phyloP scores from a whole-genome alignment of 2,329 filamentous ascomycete species.

The Fusarium sambucinum region DNA sequence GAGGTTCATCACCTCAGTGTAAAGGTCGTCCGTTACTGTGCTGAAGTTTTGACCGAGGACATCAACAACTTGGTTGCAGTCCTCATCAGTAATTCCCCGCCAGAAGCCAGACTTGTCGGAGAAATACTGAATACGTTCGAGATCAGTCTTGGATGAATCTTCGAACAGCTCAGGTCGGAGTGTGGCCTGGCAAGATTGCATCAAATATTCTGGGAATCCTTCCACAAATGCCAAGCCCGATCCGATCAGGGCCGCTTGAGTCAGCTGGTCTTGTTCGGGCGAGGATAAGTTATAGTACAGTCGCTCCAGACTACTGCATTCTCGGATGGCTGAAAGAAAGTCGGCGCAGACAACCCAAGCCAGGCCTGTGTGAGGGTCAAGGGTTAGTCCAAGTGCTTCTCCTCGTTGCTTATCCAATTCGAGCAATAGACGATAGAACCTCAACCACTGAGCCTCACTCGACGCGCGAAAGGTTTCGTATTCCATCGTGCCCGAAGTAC shows the following conservation, averaged over 20 bases:
- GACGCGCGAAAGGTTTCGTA: conserved; percentile 80
- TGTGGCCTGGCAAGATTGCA: conserved; percentile 74
- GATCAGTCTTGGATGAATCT: conserved; percentile 75
- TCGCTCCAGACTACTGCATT: conserved; percentile 82
- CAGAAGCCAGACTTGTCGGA: conserved; percentile 83
- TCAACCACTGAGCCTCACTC: conserved; percentile 86
- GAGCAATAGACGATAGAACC: conserved; percentile 86
- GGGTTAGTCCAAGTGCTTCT: conserved; percentile 81
- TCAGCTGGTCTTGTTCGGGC: conserved; percentile 65
- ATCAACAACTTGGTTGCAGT: conserved; percentile 76
- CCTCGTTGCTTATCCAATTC: conserved; percentile 89
- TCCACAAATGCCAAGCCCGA: conserved; percentile 78
- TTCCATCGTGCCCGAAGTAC: conserved; percentile 74
- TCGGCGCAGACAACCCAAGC: conserved; percentile 90
- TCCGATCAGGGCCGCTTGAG: conserved; percentile 72
- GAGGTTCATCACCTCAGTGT: conserved; percentile 62
- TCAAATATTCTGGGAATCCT: conserved; percentile 75
- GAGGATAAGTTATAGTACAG: conserved; percentile 75
- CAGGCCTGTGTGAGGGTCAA: conserved; percentile 77
- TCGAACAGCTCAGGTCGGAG: conserved; percentile 80
- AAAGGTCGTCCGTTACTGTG: conserved; percentile 67
- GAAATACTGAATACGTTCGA: conserved; percentile 81
- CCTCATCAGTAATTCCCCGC: conserved; percentile 84
- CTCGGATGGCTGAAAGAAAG: conserved; percentile 80
- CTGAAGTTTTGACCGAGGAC: conserved; percentile 75